These are phyloP conservation scores for Coemansia aciculifera DNA, from an alignment of 192 early-diverging fungal genomes.

Conservation along the genomic window DNA sequence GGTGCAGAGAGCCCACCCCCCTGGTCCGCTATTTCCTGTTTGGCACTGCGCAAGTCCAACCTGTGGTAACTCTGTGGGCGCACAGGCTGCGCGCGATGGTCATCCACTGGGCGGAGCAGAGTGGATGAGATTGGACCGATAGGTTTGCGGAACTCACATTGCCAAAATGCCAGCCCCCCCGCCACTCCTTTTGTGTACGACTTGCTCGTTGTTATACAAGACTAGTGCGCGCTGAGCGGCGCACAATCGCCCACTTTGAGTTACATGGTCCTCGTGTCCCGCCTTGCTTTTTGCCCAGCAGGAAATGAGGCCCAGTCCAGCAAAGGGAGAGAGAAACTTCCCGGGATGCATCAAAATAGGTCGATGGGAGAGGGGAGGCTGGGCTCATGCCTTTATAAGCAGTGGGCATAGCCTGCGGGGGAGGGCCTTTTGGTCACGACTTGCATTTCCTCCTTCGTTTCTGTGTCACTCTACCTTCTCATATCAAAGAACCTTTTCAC, in stretches of 20 bases:
- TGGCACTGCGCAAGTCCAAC: not conserved
- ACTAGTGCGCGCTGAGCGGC: not conserved
- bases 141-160: slow-evolving; percentile 1
- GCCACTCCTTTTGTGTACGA: not conserved
- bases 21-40: not conserved
- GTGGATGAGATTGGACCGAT: not conserved
- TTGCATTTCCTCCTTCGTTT: slow-evolving; percentile 10
- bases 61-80: slow-evolving; percentile 1
- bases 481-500: not conserved
- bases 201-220: not conserved
- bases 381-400: slow-evolving; percentile 7
- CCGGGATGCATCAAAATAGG: slow-evolving; percentile 11
- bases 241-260: slow-evolving; percentile 1
- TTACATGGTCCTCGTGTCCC: not conserved
- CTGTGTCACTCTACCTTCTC: not conserved
- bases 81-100: not conserved
- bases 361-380: slow-evolving; percentile 2
- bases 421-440: not conserved
- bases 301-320: slow-evolving; percentile 9
- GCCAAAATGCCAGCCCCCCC: not conserved
- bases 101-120: not conserved
- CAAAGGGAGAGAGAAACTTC: not conserved
- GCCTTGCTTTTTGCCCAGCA: not conserved
- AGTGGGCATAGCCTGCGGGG: not conserved
- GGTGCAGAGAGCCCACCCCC: not conserved